Base-by-base conservation (phyloP, 805 yeast genomes). In the Jamesozyma jinghongensis region DNA sequence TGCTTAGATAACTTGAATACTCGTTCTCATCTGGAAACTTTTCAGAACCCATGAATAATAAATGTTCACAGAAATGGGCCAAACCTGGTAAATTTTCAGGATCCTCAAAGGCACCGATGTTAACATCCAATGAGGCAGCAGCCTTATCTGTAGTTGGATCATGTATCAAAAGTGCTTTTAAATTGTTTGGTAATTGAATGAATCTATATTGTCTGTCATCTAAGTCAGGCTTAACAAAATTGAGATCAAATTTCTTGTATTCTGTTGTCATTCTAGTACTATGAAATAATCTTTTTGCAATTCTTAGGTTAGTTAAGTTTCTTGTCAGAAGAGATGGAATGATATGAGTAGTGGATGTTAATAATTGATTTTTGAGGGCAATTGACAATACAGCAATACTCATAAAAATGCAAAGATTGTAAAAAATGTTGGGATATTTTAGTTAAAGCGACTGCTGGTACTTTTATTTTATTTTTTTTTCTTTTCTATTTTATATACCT, bases 1-100 rank as follows among this genome's bases (percentile, higher is more conserved):
- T 78, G 7, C 94, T 72, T 41, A 90, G 66, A 59, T 71, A 92
- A 38, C 80, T 75, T 34, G 81, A 69, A 57, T 84, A 84, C 49
- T 81, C 92, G 54, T 81, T 83, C 59, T 84, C 92, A 38, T 73
- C 70, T 0, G 92, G 92, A 51, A 77, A 84, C 61, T 81, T 81
- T 48, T 71, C 62, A 3, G 92, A 82, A 6, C 94, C 94, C 87
- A 83, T 80, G 58, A 83, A 83, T 41, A 83, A 62, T 45, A 83
- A 67, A 59, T 83, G 82, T 52, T 76, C 82, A 56, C 80, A 75
- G 55, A 83, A 83, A 64, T 84, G 94, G 5, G 94, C 94, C 43
- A 84, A 64, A 3, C 94, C 94, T 3, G 84, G 79, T 22, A 81
- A 54, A 11, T 66, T 59, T 40, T 71, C 68, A 19, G 77, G 79